A percentile compares a stretch with the other conserved stretches of the same genome.
These are phyloP conservation scores for Jamesozyma lodderae DNA, from an alignment of 805 yeast genomes.

Conservation along the genomic window DNA sequence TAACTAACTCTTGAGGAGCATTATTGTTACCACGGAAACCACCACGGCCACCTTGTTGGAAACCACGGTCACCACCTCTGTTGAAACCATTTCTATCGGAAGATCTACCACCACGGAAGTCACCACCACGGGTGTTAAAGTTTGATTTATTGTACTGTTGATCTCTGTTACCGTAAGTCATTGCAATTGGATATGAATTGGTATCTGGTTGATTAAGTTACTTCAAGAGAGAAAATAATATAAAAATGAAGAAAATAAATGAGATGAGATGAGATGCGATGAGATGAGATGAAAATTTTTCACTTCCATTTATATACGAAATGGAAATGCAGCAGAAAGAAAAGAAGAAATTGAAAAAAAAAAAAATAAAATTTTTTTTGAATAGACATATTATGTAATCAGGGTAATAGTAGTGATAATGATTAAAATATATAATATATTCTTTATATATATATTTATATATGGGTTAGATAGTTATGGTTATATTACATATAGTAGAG, in stretches of 20 bases:
- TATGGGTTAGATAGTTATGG: background rate
- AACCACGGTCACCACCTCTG: constrained; percentile 24
- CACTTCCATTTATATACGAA: background rate
- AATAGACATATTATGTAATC: too few relatives aligned
- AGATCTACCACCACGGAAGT: constrained; percentile 33
- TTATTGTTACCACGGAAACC: constrained; percentile 32
- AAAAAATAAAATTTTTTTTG: too few relatives aligned
- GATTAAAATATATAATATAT: background rate
- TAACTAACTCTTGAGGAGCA: constrained; percentile 32
- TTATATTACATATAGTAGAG: background rate
- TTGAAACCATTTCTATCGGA: constrained; percentile 32
- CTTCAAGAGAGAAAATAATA: background rate
- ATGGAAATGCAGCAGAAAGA: too few relatives aligned
- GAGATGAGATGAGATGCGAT: constrained; percentile 3
- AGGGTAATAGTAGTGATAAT: too few relatives aligned
- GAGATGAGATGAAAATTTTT: constrained; percentile 9
- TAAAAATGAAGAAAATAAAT: background rate
- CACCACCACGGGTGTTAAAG: constrained; percentile 34
- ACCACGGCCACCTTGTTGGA: constrained; percentile 22
- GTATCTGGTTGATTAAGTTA: too few relatives aligned
- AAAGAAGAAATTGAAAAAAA: too few relatives aligned
- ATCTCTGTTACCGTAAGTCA: constrained; percentile 32
- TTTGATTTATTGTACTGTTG: constrained; percentile 31
- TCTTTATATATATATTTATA: too few relatives aligned
- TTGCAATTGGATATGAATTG: too few relatives aligned